Evolutionary conservation across 2,329 filamentous ascomycete species (phyloP).

Genomic region (Sporothrix luriei): DNA sequence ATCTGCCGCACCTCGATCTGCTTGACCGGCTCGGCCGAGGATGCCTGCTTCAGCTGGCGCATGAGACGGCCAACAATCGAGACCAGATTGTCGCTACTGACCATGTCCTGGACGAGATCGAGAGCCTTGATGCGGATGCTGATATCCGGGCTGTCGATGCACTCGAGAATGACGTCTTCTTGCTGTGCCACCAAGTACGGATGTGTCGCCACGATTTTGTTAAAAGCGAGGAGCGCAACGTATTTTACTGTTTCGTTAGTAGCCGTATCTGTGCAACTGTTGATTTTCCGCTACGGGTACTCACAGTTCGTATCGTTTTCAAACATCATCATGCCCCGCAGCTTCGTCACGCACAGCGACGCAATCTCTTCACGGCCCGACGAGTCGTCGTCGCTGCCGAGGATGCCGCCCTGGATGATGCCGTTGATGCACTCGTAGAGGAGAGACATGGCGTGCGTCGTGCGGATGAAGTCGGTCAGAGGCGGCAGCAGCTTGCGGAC

Average conservation of each 20-base stretch:
- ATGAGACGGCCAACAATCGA: constrained; percentile 84
- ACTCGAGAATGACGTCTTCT: constrained; percentile 94
- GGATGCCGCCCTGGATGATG: constrained; percentile 93
- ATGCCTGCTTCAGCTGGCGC: constrained; percentile 75
- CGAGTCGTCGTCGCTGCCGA: constrained; percentile 74
- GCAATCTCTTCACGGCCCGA: constrained; percentile 90
- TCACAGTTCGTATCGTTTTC: constrained; percentile 90
- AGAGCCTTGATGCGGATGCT: constrained; percentile 92
- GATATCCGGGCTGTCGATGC: constrained; percentile 93
- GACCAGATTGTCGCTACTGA: constrained; percentile 81
- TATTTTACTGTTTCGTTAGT: constrained; percentile 75
- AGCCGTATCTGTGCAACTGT: not conserved
- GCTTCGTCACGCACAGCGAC: constrained; percentile 84
- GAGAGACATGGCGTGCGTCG: constrained; percentile 95
- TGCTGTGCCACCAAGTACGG: constrained; percentile 86
- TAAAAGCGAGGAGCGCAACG: constrained; percentile 91
- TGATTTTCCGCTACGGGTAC: constrained; percentile 40
- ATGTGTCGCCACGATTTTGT: constrained; percentile 88
- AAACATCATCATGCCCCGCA: constrained; percentile 90
- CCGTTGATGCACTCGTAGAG: constrained; percentile 98
- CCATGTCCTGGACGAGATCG: constrained; percentile 91
- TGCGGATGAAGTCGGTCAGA: constrained; percentile 88
- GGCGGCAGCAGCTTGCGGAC: constrained; percentile 90
- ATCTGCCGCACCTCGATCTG: constrained; percentile 51
- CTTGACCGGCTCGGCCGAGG: constrained; percentile 50